Conservation (phyloP, 495 filamentous ascomycete species). For the Neurospora cerealis region DNA sequence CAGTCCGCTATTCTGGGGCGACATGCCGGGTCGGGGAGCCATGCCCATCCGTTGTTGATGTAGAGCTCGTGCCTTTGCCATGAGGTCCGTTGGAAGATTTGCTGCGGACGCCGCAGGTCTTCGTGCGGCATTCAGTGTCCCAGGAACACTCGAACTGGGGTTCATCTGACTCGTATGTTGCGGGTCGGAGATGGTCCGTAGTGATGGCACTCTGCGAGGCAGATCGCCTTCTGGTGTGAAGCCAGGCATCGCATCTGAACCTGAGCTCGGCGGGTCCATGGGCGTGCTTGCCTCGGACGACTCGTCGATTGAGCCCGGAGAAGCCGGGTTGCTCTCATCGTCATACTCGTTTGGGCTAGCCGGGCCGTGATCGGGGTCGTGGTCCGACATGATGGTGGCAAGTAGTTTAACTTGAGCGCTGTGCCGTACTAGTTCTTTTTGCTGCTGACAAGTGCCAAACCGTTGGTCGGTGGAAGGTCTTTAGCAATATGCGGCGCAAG, state of each 20-base stretch:
- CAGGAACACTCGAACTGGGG: constrained; percentile 68
- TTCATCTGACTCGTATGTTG: constrained; percentile 47
- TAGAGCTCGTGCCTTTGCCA: constrained; percentile 64
- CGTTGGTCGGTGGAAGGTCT: neutral
- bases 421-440: neutral
- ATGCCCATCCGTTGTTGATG: constrained; percentile 27
- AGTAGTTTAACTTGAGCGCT: neutral
- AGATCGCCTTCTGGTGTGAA: constrained; percentile 11
- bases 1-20: neutral
- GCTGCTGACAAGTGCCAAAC: neutral
- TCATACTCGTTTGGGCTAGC: constrained; percentile 30
- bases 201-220: constrained; percentile 40
- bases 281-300: constrained; percentile 39
- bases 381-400: constrained; percentile 23
- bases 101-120: constrained; percentile 30
- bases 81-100: constrained; percentile 65
- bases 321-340: constrained; percentile 26
- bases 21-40: constrained; percentile 11
- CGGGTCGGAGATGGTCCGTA: constrained; percentile 47
- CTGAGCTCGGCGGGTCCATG: constrained; percentile 29
- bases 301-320: constrained; percentile 29
- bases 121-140: constrained; percentile 58
- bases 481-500: neutral
- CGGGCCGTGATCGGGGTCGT: constrained; percentile 21
- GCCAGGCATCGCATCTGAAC: constrained; percentile 16